Evolutionary conservation across 176 grass and related monocot species (phyloP), one percentile per base, ranked within the genome.

Genomic region (Poa pratensis): DNA sequence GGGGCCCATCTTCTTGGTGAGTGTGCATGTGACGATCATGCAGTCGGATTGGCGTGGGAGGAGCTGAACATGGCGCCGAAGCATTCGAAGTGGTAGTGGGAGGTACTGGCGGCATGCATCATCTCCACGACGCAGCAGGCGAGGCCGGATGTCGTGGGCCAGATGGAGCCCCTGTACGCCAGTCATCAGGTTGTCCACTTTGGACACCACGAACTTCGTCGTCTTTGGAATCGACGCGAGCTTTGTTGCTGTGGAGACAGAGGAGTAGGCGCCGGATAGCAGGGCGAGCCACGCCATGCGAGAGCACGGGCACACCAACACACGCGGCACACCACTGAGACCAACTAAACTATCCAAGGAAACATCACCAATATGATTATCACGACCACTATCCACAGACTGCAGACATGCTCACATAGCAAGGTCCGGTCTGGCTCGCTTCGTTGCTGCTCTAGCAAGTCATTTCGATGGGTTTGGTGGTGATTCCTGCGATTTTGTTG

Each of bases 111-210:
- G 79, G n/a, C n/a, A n/a, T 97, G 95, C 92, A 97, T 97, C 90
- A 97, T 97, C 90, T 94, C 95, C 19, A 93, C 92, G 18, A 88
- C 95, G 82, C 95, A 97, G 91, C 92, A 97, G n/a, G 95, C 95
- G 26, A 97, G 87, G 3, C 95, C 95, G 64, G 94, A 94, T 16
- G 92, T 93, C 95, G 94, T 97, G 7, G 92, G 95, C 95, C 95
- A 97, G 84, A 97, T 87, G 12, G 95, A 94, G 0, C 92, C 92
- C 6, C 89, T 60, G 22, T 88, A 90, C 95, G 92, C 95, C 92
- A 82, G 94, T 97, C 82, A 97, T 77, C n/a, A 97, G 91, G 78
- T 92, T 89, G 53, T 97, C 95, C 58, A 97, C 95, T 86, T 92
- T 97, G 76, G 95, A 97, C 51, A 97, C 85, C 62, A 91, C 90